Percentiles rank a stretch among this genome's conserved stretches.
phyloP scores from a whole-genome alignment of 2,329 filamentous ascomycete genomes.

The Trichoderma guizhouense region DNA sequence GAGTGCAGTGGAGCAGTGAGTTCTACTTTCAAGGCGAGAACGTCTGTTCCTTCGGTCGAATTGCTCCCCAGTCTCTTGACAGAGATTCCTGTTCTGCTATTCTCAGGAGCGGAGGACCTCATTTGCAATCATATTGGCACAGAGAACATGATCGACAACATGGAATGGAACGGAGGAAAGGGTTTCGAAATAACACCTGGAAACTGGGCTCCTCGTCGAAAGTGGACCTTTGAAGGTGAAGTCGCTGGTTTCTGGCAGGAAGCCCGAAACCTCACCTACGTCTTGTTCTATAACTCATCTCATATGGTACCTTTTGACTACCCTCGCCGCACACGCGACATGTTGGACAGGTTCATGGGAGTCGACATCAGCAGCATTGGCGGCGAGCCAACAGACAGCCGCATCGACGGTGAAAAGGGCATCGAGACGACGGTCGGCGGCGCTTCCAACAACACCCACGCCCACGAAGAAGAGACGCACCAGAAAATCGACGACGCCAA shows the following conservation, averaged over 20 bases:
- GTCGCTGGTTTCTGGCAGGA: conserved; percentile 89
- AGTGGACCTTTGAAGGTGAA: conserved; percentile 92
- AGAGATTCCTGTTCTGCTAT: conserved; percentile 76
- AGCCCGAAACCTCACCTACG: conserved; percentile 91
- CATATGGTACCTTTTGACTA: conserved; percentile 99
- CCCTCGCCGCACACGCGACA: conserved; percentile 81
- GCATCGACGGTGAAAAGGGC: conserved; percentile 81
- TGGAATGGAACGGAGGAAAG: conserved; percentile 87
- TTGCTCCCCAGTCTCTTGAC: conserved; percentile 76
- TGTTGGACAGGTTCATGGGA: conserved; percentile 94
- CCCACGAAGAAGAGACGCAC: conserved; percentile 53
- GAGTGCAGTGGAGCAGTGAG: conserved; percentile 85
- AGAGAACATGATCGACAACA: conserved; percentile 82
- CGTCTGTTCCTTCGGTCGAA: conserved; percentile 69
- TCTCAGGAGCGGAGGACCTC: conserved; percentile 88
- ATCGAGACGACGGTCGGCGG: conserved; percentile 74
- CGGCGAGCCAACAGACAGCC: conserved; percentile 71
- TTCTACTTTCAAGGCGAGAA: conserved; percentile 62
- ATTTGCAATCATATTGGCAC: conserved; percentile 98
- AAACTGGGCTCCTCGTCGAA: conserved; percentile 83
- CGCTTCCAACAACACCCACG: conserved; percentile 55
- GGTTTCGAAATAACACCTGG: conserved; percentile 87
- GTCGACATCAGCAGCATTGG: conserved; percentile 90
- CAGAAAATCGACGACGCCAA: conserved; percentile 76
- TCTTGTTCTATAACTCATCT: conserved; percentile 90